These are phyloP conservation scores for Trichothecium roseum DNA, from an alignment of 2,329 filamentous ascomycete species.

Conservation along the genomic window DNA sequence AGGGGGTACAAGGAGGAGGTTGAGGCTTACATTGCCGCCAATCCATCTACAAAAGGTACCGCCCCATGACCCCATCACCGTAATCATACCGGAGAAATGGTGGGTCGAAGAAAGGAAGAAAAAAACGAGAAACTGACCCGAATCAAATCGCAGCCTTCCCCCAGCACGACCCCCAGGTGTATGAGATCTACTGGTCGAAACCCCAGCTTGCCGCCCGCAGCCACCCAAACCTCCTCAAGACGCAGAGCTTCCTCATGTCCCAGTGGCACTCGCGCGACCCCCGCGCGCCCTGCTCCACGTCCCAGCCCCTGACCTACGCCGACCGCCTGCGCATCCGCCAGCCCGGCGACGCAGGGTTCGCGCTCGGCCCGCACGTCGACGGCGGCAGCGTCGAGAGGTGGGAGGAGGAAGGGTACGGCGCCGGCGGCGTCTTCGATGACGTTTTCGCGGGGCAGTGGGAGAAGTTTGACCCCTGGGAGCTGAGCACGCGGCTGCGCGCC, in stretches of 20 bases:
- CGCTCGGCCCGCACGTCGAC: constrained; percentile 63
- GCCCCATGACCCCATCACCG: not conserved
- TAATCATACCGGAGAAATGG: constrained; percentile 52
- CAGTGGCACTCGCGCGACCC: constrained; percentile 8
- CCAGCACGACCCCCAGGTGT: constrained; percentile 55
- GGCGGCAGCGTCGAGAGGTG: constrained; percentile 67
- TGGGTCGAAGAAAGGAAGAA: constrained; percentile 54
- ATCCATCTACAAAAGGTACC: constrained; percentile 46
- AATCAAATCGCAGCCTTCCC: constrained; percentile 40
- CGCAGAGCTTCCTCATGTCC: constrained; percentile 52
- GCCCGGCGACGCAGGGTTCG: constrained; percentile 60
- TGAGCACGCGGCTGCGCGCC: constrained; percentile 50
- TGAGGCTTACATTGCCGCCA: constrained; percentile 54
- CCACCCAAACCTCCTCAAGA: constrained; percentile 51
- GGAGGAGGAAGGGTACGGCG: constrained; percentile 59
- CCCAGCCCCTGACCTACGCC: constrained; percentile 39
- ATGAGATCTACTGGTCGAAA: constrained; percentile 65
- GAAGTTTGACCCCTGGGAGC: constrained; percentile 65
- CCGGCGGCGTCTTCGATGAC: constrained; percentile 57
- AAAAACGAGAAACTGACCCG: constrained; percentile 33
- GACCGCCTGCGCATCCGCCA: constrained; percentile 63
- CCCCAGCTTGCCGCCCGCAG: constrained; percentile 58
- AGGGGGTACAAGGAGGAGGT: constrained; percentile 54
- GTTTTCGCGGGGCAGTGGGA: constrained; percentile 72
- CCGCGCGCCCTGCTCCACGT: constrained; percentile 2